A percentile compares a stretch with the other conserved stretches of the same genome.
Evolutionary conservation across 2,329 filamentous ascomycete species (phyloP).

Genomic region (Celoporthe dispersa): DNA sequence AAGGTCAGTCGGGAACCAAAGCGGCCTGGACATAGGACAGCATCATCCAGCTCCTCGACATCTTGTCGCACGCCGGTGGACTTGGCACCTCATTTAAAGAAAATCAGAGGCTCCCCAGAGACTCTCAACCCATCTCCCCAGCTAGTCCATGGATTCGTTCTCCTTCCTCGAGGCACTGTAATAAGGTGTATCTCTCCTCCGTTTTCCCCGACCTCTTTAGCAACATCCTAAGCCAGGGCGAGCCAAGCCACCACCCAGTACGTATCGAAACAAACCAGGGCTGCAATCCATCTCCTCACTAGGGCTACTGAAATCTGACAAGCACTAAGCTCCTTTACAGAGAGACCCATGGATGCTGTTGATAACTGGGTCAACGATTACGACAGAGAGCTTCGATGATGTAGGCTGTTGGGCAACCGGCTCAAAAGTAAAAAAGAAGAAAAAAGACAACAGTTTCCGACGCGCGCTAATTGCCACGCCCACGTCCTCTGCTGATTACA

Average conservation of each 20-base stretch:
- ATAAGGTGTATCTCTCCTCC: not conserved
- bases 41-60: not conserved
- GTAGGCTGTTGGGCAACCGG: too few species aligned
- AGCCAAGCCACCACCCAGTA: not conserved
- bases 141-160: too few species aligned
- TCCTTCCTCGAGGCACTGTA: not conserved
- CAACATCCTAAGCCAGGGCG: too few species aligned
- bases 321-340: not conserved
- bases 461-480: not conserved
- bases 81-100: not conserved
- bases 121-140: not conserved
- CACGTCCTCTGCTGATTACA: not conserved
- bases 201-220: too few species aligned
- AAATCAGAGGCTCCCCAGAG: not conserved
- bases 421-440: too few species aligned
- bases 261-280: not conserved
- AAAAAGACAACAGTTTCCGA: not conserved
- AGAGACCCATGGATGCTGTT: not conserved
- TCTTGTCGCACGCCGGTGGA: not conserved
- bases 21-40: not conserved
- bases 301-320: not conserved
- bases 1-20: not conserved
- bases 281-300: not conserved
- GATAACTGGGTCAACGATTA: not conserved
- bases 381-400: not conserved